phyloP scores from a whole-genome alignment of 2,329 filamentous ascomycete species.

The Ceratocystis harringtonii region DNA sequence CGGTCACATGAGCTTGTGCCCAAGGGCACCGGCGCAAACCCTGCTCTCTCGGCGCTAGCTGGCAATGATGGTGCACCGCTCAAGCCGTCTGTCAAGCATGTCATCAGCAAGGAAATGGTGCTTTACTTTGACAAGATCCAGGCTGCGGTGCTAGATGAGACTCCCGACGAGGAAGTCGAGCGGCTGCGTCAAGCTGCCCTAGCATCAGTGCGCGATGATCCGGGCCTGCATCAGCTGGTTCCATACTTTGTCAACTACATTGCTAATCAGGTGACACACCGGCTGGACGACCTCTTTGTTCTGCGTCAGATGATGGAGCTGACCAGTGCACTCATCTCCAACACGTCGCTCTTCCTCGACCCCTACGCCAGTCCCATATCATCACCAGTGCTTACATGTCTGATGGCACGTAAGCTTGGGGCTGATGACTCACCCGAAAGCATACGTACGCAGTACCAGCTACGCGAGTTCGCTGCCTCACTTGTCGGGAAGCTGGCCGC shows the following conservation, averaged over 20 bases:
- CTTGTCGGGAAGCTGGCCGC: conserved; percentile 64
- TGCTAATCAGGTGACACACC: conserved; percentile 88
- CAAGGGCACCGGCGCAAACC: conserved; percentile 77
- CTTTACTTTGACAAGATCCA: conserved; percentile 96
- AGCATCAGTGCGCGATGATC: conserved; percentile 72
- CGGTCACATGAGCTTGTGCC: conserved; percentile 72
- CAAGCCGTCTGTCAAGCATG: conserved; percentile 87
- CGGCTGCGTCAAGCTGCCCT: conserved; percentile 69
- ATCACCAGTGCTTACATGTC: conserved; percentile 78
- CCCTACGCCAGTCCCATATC: conserved; percentile 52
- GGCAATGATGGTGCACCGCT: conserved; percentile 33
- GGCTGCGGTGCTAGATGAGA: conserved; percentile 72
- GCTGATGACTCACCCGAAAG: conserved; percentile 38
- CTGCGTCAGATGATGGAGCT: conserved; percentile 88
- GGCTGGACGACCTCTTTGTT: conserved; percentile 76
- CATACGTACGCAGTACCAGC: conserved; percentile 52
- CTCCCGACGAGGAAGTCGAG: conserved; percentile 59
- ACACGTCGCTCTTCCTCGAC: conserved; percentile 59
- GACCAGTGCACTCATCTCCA: conserved; percentile 68
- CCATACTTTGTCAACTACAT: conserved; percentile 96
- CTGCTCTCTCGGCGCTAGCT: conserved; percentile 61
- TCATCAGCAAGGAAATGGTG: conserved; percentile 88
- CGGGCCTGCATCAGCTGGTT: conserved; percentile 84
- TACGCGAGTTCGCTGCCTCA: conserved; percentile 72
- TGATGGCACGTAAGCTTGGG: conserved; percentile 65